Evolutionary conservation across 345 rosid genomes (phyloP).

Genomic region (Citrus australasica): DNA sequence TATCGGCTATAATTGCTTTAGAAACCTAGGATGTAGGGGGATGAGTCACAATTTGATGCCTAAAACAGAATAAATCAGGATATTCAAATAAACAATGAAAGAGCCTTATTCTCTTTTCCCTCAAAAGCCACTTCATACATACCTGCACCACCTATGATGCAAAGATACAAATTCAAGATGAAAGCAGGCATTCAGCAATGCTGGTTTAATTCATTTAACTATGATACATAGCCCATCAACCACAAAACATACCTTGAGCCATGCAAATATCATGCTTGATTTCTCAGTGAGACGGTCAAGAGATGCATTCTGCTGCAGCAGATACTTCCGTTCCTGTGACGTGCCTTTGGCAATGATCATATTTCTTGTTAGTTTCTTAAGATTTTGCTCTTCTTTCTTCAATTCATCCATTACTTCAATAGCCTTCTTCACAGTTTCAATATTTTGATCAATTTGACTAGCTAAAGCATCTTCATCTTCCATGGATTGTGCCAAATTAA

Average conservation of each 20-base stretch:
- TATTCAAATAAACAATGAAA: background rate
- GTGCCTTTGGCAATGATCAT: conserved; percentile 54
- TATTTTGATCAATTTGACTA: conserved; percentile 58
- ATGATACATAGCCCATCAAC: background rate
- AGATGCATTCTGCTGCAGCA: conserved; percentile 54
- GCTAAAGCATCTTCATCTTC: conserved; percentile 83
- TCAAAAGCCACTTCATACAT: background rate
- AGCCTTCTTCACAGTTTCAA: conserved; percentile 60
- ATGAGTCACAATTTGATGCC: background rate
- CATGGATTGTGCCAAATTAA: conserved; percentile 77
- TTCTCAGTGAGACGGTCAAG: conserved; percentile 82
- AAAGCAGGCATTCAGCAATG: no score
- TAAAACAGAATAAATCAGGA: background rate
- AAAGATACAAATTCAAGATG: background rate
- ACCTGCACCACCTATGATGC: background rate
- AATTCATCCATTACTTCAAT: conserved; percentile 61
- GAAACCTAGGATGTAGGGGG: background rate
- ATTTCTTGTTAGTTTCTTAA: conserved; percentile 70
- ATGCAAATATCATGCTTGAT: conserved; percentile 61
- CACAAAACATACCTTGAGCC: conserved; percentile 56
- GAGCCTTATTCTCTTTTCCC: background rate
- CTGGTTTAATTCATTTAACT: background rate
- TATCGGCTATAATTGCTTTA: background rate
- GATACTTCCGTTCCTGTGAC: conserved; percentile 59
- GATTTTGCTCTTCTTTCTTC: conserved; percentile 75